Conservation (phyloP, 2,329 filamentous ascomycete genomes). For the Ceratocystis cacaofunesta region DNA sequence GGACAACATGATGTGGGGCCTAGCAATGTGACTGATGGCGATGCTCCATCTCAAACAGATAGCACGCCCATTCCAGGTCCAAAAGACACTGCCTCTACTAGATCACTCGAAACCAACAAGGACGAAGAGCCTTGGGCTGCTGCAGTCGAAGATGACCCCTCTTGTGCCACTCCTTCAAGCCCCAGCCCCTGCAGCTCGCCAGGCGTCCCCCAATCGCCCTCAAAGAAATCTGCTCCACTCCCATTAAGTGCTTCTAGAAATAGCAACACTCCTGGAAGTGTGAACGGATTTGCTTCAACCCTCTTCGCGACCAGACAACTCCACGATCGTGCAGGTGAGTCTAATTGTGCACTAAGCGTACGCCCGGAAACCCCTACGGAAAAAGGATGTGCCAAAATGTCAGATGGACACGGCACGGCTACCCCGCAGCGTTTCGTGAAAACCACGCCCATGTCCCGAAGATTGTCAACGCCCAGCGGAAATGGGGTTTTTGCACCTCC, state of each 20-base stretch:
- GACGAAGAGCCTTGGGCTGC: background rate
- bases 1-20: background rate
- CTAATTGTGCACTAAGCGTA: background rate
- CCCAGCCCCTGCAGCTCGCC: background rate
- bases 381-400: background rate
- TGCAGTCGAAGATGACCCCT: background rate
- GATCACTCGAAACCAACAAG: background rate
- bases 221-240: constrained; percentile 18
- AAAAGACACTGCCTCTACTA: background rate
- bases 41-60: background rate
- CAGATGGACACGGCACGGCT: background rate
- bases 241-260: constrained; percentile 1
- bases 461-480: constrained; percentile 14
- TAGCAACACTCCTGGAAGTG: background rate
- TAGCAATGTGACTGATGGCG: background rate
- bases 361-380: constrained; percentile 11
- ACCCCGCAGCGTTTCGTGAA: constrained; percentile 10
- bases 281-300: constrained; percentile 7
- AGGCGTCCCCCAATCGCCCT: constrained; percentile 13
- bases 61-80: background rate
- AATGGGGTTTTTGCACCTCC: constrained; percentile 14
- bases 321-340: constrained; percentile 4
- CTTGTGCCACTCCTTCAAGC: background rate
- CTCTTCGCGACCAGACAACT: constrained; percentile 11
- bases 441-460: constrained; percentile 15